Conservation (phyloP, 768 basidiomycete genomes). For the Naganishia onofrii region DNA sequence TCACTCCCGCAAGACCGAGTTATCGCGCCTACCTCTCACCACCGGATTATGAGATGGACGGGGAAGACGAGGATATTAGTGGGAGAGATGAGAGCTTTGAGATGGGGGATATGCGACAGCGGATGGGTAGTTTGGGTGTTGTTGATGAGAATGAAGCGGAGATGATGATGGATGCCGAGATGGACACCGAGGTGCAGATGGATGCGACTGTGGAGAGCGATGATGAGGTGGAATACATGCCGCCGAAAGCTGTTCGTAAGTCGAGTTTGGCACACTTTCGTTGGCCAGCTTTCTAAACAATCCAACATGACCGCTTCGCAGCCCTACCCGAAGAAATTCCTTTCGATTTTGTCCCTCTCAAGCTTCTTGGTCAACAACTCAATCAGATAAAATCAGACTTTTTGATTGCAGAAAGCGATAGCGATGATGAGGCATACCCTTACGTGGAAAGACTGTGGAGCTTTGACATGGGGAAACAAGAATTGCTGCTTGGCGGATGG, state of each 20-base stretch:
- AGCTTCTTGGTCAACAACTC: conserved; percentile 12
- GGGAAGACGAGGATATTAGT: conserved; percentile 15
- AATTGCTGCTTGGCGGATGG: conserved; percentile 21
- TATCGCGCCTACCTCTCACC: conserved; percentile 17
- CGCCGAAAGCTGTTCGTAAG: conserved; percentile 18
- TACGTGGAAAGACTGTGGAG: conserved; percentile 10
- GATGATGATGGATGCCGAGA: conserved; percentile 27
- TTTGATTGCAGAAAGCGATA: conserved; percentile 14
- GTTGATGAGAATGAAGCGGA: conserved; percentile 52
- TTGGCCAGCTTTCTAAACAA: background rate
- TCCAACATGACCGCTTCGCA: background rate
- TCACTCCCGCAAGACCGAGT: conserved; percentile 19
- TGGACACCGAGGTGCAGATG: conserved; percentile 33
- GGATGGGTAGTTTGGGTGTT: conserved; percentile 32
- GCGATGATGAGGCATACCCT: conserved; percentile 9
- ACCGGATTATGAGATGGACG: conserved; percentile 21
- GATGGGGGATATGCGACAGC: conserved; percentile 8
- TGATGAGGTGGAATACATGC: conserved; percentile 22
- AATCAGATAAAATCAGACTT: conserved; percentile 21
- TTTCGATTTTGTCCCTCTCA: conserved; percentile 21
- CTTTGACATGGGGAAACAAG: conserved; percentile 13
- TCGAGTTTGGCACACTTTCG: background rate
- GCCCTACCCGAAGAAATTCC: conserved; percentile 18
- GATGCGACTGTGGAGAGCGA: conserved; percentile 18
- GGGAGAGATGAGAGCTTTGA: conserved; percentile 20